A percentile compares a stretch with the other conserved stretches of the same genome.
Conservation (phyloP, 2,329 filamentous ascomycete species). For the Alternaria ethzedia region DNA sequence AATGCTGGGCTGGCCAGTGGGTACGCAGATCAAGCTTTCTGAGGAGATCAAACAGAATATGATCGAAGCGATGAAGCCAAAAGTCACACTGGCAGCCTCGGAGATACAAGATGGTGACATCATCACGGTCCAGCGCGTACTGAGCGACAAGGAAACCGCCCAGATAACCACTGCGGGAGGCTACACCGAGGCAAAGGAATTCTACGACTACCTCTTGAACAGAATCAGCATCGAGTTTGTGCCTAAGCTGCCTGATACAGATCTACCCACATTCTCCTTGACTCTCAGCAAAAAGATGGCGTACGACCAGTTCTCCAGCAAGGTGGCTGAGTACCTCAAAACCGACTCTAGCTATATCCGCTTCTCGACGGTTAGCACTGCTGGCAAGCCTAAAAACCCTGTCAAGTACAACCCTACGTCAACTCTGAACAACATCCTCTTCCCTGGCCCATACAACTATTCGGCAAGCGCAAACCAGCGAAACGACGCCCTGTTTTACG, state of each 20-base stretch:
- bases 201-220: constrained; percentile 92
- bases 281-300: constrained; percentile 85
- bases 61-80: constrained; percentile 93
- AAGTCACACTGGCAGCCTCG: constrained; percentile 85
- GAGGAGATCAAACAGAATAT: constrained; percentile 99
- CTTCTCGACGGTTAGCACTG: constrained; percentile 85
- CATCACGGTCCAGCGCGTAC: constrained; percentile 83
- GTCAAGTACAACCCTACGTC: constrained; percentile 76
- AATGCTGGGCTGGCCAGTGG: constrained; percentile 85
- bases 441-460: constrained; percentile 72
- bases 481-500: constrained; percentile 84
- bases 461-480: constrained; percentile 71
- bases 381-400: constrained; percentile 76
- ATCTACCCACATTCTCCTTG: constrained; percentile 74
- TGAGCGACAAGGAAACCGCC: constrained; percentile 55
- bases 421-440: constrained; percentile 80
- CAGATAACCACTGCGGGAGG: constrained; percentile 49
- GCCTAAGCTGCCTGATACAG: constrained; percentile 64
- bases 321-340: constrained; percentile 77
- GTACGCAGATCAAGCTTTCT: constrained; percentile 75
- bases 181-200: constrained; percentile 75
- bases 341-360: constrained; percentile 86
- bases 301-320: constrained; percentile 85
- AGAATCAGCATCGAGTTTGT: constrained; percentile 80
- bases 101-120: constrained; percentile 98